These are phyloP conservation scores for Prototheca cutis DNA, from an alignment of 163 green algal genomes.

Conservation along the genomic window DNA sequence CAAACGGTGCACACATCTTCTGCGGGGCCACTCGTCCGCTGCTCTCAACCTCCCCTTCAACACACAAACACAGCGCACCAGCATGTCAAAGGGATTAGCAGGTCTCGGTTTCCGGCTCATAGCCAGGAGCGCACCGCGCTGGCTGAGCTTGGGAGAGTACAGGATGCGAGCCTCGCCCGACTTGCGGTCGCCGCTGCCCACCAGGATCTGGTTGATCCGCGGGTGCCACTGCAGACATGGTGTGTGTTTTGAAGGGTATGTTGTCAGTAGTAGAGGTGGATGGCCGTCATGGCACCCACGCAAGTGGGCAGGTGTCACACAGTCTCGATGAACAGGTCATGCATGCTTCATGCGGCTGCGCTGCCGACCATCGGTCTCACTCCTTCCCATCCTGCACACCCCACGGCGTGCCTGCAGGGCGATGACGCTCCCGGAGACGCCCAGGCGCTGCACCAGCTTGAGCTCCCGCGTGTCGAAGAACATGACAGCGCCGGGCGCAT, in stretches of 20 bases:
- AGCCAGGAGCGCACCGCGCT: slow-evolving; percentile 64
- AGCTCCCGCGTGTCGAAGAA: slow-evolving; percentile 54
- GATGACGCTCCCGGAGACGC: slow-evolving; percentile 58
- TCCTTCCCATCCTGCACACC: too few species aligned
- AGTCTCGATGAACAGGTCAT: too few species aligned
- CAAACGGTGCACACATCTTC: too few species aligned
- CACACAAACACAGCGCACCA: too few species aligned
- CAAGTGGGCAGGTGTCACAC: too few species aligned
- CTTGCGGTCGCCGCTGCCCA: slow-evolving; percentile 64
- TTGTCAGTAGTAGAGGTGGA: too few species aligned
- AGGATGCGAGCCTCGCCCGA: slow-evolving; percentile 54
- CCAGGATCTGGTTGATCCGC: slow-evolving; percentile 86
- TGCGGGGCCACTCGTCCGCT: too few species aligned
- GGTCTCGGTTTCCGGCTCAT: slow-evolving; percentile 51
- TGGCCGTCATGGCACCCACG: too few species aligned
- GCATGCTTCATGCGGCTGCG: too few species aligned
- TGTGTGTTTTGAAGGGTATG: too few species aligned
- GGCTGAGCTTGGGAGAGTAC: slow-evolving; percentile 64
- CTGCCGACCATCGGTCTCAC: too few species aligned
- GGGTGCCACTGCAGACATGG: slow-evolving; percentile 62
- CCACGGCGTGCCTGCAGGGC: slow-evolving; percentile 28
- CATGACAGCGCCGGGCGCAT: slow-evolving; percentile 24
- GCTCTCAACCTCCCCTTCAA: too few species aligned
- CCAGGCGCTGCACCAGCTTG: slow-evolving; percentile 46
- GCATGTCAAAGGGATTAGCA: slow-evolving; percentile 57